Conservation (phyloP, 441 rosid species). For the Aleurites moluccanus region DNA sequence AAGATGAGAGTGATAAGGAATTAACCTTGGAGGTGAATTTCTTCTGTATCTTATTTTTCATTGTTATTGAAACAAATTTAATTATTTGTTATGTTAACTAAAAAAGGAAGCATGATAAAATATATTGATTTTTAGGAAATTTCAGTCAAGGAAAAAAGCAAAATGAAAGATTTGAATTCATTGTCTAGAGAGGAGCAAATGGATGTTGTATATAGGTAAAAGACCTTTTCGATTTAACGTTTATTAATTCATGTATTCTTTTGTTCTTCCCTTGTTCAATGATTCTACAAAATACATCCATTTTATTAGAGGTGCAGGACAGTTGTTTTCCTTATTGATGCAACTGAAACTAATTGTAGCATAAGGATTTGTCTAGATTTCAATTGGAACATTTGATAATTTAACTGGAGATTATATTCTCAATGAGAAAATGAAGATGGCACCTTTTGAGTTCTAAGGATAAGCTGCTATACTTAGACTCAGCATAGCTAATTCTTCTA, state of each 20-base stretch:
- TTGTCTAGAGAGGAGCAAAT: constrained; percentile 83
- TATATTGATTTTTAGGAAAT: constrained; percentile 54
- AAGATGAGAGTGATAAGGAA: constrained; percentile 53
- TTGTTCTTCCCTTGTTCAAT: background rate
- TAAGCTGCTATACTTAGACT: too few species aligned
- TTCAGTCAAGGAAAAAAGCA: constrained; percentile 31
- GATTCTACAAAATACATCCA: background rate
- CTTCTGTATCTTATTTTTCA: constrained; percentile 10
- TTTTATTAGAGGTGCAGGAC: background rate
- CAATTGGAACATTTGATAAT: too few species aligned
- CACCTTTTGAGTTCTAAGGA: too few species aligned
- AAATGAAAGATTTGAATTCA: constrained; percentile 59
- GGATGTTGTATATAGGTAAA: constrained; percentile 74
- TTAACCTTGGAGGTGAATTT: constrained; percentile 61
- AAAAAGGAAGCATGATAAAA: constrained; percentile 4
- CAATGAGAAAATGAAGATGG: too few species aligned
- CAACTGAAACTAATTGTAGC: too few species aligned
- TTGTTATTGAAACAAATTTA: background rate
- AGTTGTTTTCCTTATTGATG: too few species aligned
- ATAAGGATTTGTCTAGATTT: too few species aligned
- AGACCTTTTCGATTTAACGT: background rate
- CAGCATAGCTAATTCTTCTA: too few species aligned
- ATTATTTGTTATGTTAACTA: background rate
- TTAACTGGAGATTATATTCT: too few species aligned
- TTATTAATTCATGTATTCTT: background rate